Conservation (phyloP, 768 basidiomycete species). For the Mycena indigotica region DNA sequence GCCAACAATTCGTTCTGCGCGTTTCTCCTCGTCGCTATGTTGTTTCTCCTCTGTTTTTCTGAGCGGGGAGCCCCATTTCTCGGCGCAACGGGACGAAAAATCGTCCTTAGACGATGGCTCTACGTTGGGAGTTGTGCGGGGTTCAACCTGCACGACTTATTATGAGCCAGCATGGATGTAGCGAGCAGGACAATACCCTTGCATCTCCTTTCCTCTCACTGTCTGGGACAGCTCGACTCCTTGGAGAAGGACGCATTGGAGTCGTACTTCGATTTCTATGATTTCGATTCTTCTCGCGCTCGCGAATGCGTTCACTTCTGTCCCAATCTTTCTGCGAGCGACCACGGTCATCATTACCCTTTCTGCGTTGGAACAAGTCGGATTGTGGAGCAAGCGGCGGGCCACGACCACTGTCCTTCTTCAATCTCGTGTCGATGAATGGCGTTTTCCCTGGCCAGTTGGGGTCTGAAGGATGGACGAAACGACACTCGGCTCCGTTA, state of each 20-base stretch:
- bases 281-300: constrained; percentile 10
- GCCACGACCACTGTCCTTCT: constrained; percentile 25
- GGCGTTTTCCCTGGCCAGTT: constrained; percentile 26
- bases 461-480: background rate
- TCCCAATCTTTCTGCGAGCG: constrained; percentile 12
- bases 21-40: constrained; percentile 4
- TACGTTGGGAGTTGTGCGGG: background rate
- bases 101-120: constrained; percentile 14
- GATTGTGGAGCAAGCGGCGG: constrained; percentile 45
- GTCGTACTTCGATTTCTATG: background rate
- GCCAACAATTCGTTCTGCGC: constrained; percentile 29
- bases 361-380: constrained; percentile 43
- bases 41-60: background rate
- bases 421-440: constrained; percentile 19
- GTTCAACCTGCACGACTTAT: constrained; percentile 1
- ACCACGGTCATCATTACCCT: constrained; percentile 27
- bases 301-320: constrained; percentile 4
- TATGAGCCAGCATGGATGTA: no score
- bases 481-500: constrained; percentile 51
- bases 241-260: background rate
- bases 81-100: constrained; percentile 6
- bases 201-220: no score
- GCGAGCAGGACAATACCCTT: no score
- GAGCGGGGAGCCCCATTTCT: constrained; percentile 9
- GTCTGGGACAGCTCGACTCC: background rate